These are phyloP conservation scores for Malbranchea zuffiana DNA, from an alignment of 2,329 filamentous ascomycete genomes.

Conservation along the genomic window DNA sequence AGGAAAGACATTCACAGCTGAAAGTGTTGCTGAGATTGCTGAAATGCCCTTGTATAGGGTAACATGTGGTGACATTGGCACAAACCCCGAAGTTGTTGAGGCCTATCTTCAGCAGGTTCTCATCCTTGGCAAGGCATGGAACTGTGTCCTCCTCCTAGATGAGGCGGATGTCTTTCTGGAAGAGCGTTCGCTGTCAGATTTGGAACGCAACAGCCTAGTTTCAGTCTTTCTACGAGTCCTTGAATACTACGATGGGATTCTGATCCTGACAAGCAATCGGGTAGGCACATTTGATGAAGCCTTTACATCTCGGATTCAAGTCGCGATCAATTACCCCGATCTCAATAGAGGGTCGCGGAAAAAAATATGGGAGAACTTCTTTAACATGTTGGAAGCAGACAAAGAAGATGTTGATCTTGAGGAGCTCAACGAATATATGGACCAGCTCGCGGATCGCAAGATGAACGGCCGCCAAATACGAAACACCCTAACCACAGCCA, in stretches of 20 bases:
- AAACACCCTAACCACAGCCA: conserved; percentile 19
- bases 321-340: conserved; percentile 11
- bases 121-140: too few relatives aligned
- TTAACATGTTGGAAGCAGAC: conserved; percentile 14
- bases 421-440: conserved; percentile 13
- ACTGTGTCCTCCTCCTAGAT: conserved; percentile 22
- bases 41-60: conserved; percentile 14
- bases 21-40: conserved; percentile 50
- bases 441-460: conserved; percentile 14
- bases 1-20: conserved; percentile 51
- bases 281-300: conserved; percentile 27
- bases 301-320: conserved; percentile 27
- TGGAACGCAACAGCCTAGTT: conserved; percentile 20
- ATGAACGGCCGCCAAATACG: conserved; percentile 23
- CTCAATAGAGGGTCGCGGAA: conserved; percentile 6
- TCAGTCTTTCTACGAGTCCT: conserved; percentile 29
- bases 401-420: conserved; percentile 14
- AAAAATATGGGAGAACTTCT: conserved; percentile 18
- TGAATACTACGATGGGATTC: conserved; percentile 30
- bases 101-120: conserved; percentile 30
- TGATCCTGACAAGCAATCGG: conserved; percentile 31
- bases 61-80: conserved; percentile 29
- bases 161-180: conserved; percentile 23
- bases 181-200: conserved; percentile 14
- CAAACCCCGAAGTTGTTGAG: conserved; percentile 26